Evolutionary conservation across 345 rosid species (phyloP), one percentile per base, ranked within the genome.

Genomic region (Luvunga scandens): DNA sequence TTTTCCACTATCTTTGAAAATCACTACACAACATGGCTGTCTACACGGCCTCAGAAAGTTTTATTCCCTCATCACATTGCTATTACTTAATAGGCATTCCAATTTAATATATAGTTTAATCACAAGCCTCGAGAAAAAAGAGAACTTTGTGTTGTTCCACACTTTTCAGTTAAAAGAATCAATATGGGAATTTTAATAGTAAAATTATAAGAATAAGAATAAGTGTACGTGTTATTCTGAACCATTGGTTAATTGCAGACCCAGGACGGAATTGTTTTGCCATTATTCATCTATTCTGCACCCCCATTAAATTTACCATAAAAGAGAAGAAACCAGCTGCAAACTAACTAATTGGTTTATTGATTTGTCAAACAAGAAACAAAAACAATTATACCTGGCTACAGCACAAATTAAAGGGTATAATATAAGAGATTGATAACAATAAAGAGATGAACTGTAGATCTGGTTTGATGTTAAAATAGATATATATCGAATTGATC

Each of bases 1-100:
- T 55, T 38, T n/a, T 14, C 65, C 65, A 61, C 18, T 8, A 63
- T 63, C 67, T 71, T 71, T 53, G 45, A 71, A 53, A 55, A 71
- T 71, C 38, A 53, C 14, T 50, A 19, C 25, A 4, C 42, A 19
- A 30, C n/a, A 30, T 55, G 19, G 22, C 8, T 71, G 39, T 71
- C 33, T 71, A n/a, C 21, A 31, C 75, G 2, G 33, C 21, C 34
- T 28, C 12, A 19, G 22, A 71, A 71, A 71, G 63, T 71, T 21
- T 8, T 42, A 71, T 71, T 71, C 75, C 45, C 72, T 42, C 6
- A 2, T 69, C 36, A 13, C 75, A 50, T 55, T 45, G 18, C 18
- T 13, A 13, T 45, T 63, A 63, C 67, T 30, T 63, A 63, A 30
- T 30, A 30, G 67, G 38, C 22, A 19, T 63, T 28, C 36, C 67